Conservation (phyloP, 1,139 yeast species). For the Pichia inconspicua region DNA sequence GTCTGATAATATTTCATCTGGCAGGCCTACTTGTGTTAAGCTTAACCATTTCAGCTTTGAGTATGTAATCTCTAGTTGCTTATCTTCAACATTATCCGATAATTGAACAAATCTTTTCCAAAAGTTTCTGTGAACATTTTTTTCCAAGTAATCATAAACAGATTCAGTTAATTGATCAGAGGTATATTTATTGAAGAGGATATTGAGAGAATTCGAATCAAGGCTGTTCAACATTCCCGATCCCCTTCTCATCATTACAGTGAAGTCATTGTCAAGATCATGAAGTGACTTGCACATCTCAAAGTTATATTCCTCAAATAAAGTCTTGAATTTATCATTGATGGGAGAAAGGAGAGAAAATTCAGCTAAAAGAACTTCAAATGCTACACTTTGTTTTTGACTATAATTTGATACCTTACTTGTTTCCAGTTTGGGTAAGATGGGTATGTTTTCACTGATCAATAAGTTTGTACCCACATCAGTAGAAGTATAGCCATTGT, state of each 20-base stretch:
- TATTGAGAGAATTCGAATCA: slow-evolving; percentile 11
- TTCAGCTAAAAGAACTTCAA: slow-evolving; percentile 1
- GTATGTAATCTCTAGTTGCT: slow-evolving; percentile 32
- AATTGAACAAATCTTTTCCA: slow-evolving; percentile 45
- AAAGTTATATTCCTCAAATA: slow-evolving; percentile 6
- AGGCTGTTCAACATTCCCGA: slow-evolving; percentile 31
- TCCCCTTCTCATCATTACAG: slow-evolving; percentile 32
- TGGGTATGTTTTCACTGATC: background rate
- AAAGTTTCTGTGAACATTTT: slow-evolving; percentile 53
- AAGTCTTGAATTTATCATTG: slow-evolving; percentile 2
- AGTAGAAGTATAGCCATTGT: slow-evolving; percentile 31
- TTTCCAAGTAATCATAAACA: slow-evolving; percentile 64
- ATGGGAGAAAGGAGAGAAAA: background rate
- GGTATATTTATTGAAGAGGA: slow-evolving; percentile 28
- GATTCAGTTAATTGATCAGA: slow-evolving; percentile 46
- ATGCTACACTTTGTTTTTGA: background rate
- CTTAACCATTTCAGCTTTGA: slow-evolving; percentile 46
- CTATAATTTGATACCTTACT: background rate
- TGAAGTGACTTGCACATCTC: slow-evolving; percentile 27
- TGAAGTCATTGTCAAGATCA: slow-evolving; percentile 30
- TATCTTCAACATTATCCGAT: slow-evolving; percentile 26
- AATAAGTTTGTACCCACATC: slow-evolving; percentile 1
- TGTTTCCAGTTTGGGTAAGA: background rate
- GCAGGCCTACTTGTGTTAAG: slow-evolving; percentile 62
- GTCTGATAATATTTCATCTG: slow-evolving; percentile 28